Conservation (phyloP, 2,329 filamentous ascomycete genomes). For the Pseudocercospora macadamiae region DNA sequence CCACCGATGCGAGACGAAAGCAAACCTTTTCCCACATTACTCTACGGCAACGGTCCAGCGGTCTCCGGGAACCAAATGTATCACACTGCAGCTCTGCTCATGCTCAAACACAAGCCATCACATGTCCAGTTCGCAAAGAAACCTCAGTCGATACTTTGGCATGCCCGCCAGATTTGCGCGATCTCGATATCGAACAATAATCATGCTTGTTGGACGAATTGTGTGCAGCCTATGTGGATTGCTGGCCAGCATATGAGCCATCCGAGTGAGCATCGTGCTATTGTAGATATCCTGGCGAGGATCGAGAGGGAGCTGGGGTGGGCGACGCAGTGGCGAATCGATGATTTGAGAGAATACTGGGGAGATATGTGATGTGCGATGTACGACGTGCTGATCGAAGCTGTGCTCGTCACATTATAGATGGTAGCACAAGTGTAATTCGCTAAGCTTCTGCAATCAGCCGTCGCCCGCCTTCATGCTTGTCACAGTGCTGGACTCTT, state of each 20-base stretch:
- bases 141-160: constrained; percentile 51
- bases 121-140: constrained; percentile 33
- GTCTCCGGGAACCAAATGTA: constrained; percentile 58
- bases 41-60: constrained; percentile 52
- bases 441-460: no score
- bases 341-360: constrained; percentile 58
- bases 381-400: no score
- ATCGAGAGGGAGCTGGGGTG: constrained; percentile 59
- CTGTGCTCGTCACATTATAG: no score
- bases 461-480: no score
- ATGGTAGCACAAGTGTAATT: no score
- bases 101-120: constrained; percentile 55
- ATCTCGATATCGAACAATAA: constrained; percentile 51
- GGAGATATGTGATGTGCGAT: constrained; percentile 45
- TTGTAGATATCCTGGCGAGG: constrained; percentile 52
- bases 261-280: constrained; percentile 47
- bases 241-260: constrained; percentile 53
- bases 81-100: constrained; percentile 58
- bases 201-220: constrained; percentile 52
- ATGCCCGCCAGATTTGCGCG: constrained; percentile 51
- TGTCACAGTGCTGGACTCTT: no score
- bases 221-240: constrained; percentile 53
- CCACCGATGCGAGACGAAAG: constrained; percentile 12
- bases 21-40: constrained; percentile 44
- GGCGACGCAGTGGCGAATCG: constrained; percentile 57